A percentile compares a stretch with the other conserved stretches of the same genome.
Evolutionary conservation across 1,284 basidiomycete genomes (phyloP).

Genomic region (Cutaneotrichosporon cutaneum): DNA sequence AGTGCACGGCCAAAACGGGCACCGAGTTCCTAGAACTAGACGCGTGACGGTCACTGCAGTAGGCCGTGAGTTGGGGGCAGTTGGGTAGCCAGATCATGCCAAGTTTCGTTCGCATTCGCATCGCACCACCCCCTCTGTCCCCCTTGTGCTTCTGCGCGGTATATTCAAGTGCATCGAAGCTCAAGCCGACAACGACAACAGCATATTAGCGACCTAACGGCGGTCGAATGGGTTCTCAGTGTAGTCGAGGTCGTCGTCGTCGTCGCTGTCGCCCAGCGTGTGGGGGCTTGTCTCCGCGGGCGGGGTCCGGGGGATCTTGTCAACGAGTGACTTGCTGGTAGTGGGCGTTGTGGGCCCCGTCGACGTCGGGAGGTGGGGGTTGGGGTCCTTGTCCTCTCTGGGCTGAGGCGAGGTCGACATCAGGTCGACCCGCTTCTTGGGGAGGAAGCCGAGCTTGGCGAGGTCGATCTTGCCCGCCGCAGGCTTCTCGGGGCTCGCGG

Average conservation of each 20-base stretch:
- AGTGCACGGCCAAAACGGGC: slow-evolving; percentile 45
- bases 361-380: slow-evolving; percentile 37
- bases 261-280: slow-evolving; percentile 46
- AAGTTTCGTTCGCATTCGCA: background rate
- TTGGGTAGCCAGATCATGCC: background rate
- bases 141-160: background rate
- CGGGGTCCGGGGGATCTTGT: slow-evolving; percentile 46
- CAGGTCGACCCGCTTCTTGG: slow-evolving; percentile 52
- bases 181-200: background rate
- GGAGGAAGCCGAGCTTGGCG: slow-evolving; percentile 52
- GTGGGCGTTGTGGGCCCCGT: slow-evolving; percentile 7
- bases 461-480: slow-evolving; percentile 49
- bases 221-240: slow-evolving; percentile 51
- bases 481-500: slow-evolving; percentile 29
- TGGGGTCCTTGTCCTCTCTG: slow-evolving; percentile 32
- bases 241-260: slow-evolving; percentile 49
- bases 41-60: too few species aligned
- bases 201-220: background rate
- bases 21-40: slow-evolving; percentile 18
- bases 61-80: too few species aligned
- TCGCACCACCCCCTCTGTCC: too few species aligned
- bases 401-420: slow-evolving; percentile 39
- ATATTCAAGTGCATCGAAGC: background rate
- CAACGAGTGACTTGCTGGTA: slow-evolving; percentile 24
- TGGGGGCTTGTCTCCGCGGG: slow-evolving; percentile 34